Percentiles rank a stretch among this genome's conserved stretches.
Evolutionary conservation across 2,329 filamentous ascomycete genomes (phyloP).

Genomic region (Pyricularia sp.): DNA sequence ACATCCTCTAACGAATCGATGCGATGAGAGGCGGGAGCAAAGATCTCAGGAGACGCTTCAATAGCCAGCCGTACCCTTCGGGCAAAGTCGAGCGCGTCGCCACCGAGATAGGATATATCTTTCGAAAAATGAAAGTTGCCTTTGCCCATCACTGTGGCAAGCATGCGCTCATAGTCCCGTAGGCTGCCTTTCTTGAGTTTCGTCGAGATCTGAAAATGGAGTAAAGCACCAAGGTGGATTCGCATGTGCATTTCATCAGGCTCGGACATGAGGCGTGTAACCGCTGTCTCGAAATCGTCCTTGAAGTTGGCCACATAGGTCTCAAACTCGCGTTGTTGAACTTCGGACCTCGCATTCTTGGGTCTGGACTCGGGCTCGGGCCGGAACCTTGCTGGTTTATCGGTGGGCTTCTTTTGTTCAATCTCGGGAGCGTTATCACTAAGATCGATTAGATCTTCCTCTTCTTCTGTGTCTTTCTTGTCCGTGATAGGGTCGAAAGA

Average conservation of each 20-base stretch:
- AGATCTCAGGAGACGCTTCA: background rate
- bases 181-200: background rate
- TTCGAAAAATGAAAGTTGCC: slow-evolving; percentile 2
- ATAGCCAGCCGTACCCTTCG: background rate
- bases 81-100: background rate
- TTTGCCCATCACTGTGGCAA: background rate
- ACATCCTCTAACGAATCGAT: slow-evolving; percentile 7
- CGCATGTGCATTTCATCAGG: slow-evolving; percentile 9
- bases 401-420: background rate
- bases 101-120: background rate
- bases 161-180: slow-evolving; percentile 2
- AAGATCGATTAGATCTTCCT: background rate
- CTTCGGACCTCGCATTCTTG: background rate
- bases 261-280: background rate
- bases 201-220: background rate
- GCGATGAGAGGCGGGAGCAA: background rate
- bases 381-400: background rate
- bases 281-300: background rate
- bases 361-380: background rate
- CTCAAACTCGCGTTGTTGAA: background rate
- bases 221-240: slow-evolving; percentile 4
- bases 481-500: background rate
- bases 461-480: background rate
- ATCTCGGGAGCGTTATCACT: background rate
- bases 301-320: background rate